These are phyloP conservation scores for Trametes cinnabarina DNA, from an alignment of 768 basidiomycete species.

Conservation along the genomic window DNA sequence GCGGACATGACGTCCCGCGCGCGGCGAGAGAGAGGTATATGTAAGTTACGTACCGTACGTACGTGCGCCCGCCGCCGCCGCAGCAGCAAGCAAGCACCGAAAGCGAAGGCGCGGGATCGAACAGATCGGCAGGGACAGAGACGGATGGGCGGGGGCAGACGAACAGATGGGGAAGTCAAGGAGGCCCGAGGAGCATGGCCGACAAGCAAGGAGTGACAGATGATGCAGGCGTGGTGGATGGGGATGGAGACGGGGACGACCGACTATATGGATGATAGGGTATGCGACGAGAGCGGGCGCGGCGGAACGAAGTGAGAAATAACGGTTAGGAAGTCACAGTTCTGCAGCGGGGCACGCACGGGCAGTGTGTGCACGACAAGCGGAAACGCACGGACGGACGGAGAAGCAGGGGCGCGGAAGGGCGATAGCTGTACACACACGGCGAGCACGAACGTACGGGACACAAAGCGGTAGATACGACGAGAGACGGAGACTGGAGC, in stretches of 20 bases:
- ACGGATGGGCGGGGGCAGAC: no score
- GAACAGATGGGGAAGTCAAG: no score
- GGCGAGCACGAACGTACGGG: slow-evolving; percentile 1
- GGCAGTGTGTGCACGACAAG: no score
- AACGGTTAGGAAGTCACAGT: slow-evolving; percentile 2
- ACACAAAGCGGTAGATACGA: not conserved
- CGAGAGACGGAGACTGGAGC: slow-evolving; percentile 9
- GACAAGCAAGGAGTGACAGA: slow-evolving; percentile 5
- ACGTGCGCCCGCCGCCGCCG: no score
- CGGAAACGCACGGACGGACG: no score
- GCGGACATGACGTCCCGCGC: slow-evolving; percentile 10
- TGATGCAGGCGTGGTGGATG: not conserved
- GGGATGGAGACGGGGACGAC: not conserved
- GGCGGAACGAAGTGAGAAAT: slow-evolving; percentile 5
- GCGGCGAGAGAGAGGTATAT: not conserved
- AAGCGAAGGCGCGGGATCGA: no score
- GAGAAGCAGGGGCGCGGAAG: not conserved
- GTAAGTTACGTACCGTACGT: no score
- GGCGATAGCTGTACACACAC: slow-evolving; percentile 10
- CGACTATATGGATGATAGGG: slow-evolving; percentile 10
- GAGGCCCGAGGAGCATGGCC: not conserved
- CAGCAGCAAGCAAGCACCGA: no score
- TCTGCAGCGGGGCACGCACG: not conserved
- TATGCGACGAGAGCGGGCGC: not conserved
- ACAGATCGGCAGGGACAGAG: not conserved